Conservation (phyloP, 108 stramenopile species). For the Schizochytrium sp. region DNA sequence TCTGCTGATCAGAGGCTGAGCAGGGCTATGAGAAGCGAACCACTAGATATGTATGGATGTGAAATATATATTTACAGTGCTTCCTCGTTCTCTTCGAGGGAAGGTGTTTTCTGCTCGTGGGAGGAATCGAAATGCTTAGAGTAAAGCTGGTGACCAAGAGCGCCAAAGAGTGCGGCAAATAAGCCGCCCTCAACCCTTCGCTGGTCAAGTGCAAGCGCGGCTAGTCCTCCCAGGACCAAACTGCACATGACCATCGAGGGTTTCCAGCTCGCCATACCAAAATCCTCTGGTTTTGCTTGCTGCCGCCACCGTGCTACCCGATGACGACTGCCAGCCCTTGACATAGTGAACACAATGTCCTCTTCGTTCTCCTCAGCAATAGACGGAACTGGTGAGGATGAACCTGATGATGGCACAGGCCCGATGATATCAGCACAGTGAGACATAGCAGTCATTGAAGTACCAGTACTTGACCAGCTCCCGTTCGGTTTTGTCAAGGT, state of each 20-base stretch:
- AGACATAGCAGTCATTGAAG: slow-evolving; percentile 23
- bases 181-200: slow-evolving; percentile 14
- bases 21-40: no score
- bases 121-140: no score
- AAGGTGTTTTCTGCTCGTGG: no score
- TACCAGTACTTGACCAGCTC: slow-evolving; percentile 27
- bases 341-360: background rate
- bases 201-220: background rate
- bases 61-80: no score
- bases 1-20: no score
- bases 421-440: background rate
- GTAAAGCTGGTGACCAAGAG: background rate
- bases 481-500: background rate
- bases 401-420: background rate
- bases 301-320: background rate
- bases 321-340: background rate
- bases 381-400: background rate
- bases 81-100: no score
- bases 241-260: background rate
- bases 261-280: background rate
- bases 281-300: background rate
- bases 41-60: no score
- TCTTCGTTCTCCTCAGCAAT: slow-evolving; percentile 16
- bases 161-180: background rate
- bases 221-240: background rate